Percentiles rank a stretch among this genome's conserved stretches.
phyloP scores from a whole-genome alignment of 371 early-diverging fungal genomes.

The Mortierella sp. region DNA sequence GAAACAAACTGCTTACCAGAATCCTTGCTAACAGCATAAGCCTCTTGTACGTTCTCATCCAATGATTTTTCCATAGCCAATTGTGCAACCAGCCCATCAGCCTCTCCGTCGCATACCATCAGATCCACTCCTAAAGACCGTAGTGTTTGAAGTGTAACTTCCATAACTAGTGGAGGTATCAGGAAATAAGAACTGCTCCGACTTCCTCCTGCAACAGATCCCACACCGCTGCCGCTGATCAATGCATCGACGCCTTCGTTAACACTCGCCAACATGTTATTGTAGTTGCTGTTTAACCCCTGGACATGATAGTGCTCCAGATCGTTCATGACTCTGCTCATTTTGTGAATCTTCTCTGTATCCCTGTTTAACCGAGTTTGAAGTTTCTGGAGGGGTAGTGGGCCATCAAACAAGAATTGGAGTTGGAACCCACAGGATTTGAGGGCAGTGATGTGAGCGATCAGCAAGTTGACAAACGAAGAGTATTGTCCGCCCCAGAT shows the following conservation, averaged over 20 bases:
- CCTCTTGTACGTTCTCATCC: constrained; percentile 43
- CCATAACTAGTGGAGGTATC: constrained; percentile 67
- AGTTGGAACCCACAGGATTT: constrained; percentile 57
- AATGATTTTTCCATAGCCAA: constrained; percentile 57
- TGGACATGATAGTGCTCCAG: constrained; percentile 36
- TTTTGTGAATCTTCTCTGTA: constrained; percentile 60
- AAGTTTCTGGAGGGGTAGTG: constrained; percentile 64
- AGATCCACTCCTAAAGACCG: constrained; percentile 54
- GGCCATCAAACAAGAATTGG: constrained; percentile 69
- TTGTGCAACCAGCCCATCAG: constrained; percentile 64
- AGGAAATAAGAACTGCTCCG: constrained; percentile 56
- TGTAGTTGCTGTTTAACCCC: neutral
- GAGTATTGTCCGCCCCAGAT: constrained; percentile 67
- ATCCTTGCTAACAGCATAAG: constrained; percentile 68
- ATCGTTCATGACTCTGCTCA: constrained; percentile 37
- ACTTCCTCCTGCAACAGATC: constrained; percentile 8
- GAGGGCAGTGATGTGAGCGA: constrained; percentile 48
- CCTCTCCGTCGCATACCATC: constrained; percentile 64
- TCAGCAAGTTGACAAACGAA: constrained; percentile 52
- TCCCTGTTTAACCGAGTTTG: constrained; percentile 65
- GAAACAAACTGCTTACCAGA: constrained; percentile 45
- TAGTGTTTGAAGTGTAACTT: constrained; percentile 63
- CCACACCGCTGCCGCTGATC: neutral
- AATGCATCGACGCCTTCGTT: neutral
- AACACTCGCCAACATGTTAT: constrained; percentile 14